Evolutionary conservation across 768 basidiomycete genomes (phyloP), one percentile per base, ranked within the genome.

Genomic region (Scleroderma citrinum): DNA sequence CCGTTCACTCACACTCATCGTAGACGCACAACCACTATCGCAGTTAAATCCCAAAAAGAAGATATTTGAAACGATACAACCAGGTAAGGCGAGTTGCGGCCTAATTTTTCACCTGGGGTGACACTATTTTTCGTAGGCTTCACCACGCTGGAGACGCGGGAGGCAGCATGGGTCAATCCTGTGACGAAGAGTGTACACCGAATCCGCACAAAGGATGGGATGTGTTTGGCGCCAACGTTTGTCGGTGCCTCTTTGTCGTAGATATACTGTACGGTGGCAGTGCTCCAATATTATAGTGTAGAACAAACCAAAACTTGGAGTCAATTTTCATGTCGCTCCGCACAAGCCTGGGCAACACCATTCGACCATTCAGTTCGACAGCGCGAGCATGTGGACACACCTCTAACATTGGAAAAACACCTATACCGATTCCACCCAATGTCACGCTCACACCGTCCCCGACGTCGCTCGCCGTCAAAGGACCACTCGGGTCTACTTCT

Each of bases 1-100:
- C 1, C 20, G 21, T 17, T 38, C 12, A 24, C 24, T 54, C 44
- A 58, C 21, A 50, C 45, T 11, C 39, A 43, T 14, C 29, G 40
- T 47, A 85, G 85, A 72, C 57, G 75, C 76, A 1, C 76, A 73
- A 17, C 87, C 93, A 0, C 71, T 95, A 20, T 61, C 85, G 7
- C 92, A 94, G 60, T 74, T 99, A 49, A 97, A 97, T 68, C 96
- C 96, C 12, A 99, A 98, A 73, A 98, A 96, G 75, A 99, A 98
- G 72, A 89, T 98, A 29, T 99, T 97, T 60, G 96, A 99, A 71
- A 86, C 93, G 0, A 81, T 99, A 44, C 96, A 96, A 63, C 92
- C 93, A 44, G 87, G 91, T 85, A 57, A n/a, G 34, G 26, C 26
- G 5, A 35, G 4, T 35, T n/a, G n/a, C n/a, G n/a, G n/a, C n/a